A percentile compares a stretch with the other conserved stretches of the same genome.
Conservation (phyloP, 306 rosid genomes). For the Lithocarpus polystachyus region DNA sequence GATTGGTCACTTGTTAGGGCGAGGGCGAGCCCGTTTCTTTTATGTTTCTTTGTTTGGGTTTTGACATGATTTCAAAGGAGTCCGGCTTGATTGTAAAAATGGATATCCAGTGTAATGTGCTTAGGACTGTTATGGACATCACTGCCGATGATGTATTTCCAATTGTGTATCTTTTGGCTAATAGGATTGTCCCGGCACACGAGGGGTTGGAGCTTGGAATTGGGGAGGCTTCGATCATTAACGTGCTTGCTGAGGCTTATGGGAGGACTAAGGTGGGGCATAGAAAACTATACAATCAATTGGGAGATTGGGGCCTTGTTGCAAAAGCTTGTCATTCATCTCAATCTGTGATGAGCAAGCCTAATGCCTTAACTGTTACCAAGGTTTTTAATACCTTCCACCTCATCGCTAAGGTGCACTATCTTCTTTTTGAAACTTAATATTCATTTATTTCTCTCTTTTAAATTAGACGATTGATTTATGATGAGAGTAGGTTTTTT, state of each 20-base stretch:
- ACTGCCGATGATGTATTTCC: constrained; percentile 65
- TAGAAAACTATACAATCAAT: constrained; percentile 64
- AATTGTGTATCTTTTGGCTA: constrained; percentile 61
- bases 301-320: constrained; percentile 84
- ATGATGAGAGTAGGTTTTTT: neutral
- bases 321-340: constrained; percentile 75
- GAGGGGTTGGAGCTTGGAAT: constrained; percentile 80
- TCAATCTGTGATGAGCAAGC: constrained; percentile 81
- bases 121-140: constrained; percentile 69
- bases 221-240: constrained; percentile 76
- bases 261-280: constrained; percentile 64
- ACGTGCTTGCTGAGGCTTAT: constrained; percentile 78
- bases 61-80: constrained; percentile 56
- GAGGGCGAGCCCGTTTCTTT: constrained; percentile 64
- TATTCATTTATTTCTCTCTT: neutral
- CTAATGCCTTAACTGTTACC: constrained; percentile 63
- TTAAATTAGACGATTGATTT: neutral
- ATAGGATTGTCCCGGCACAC: constrained; percentile 69
- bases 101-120: constrained; percentile 69
- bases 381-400: constrained; percentile 76
- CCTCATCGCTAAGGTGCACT: constrained; percentile 71
- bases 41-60: constrained; percentile 51
- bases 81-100: constrained; percentile 59
- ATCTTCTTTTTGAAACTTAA: neutral
- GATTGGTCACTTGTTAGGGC: constrained; percentile 47